Percentiles rank a stretch among this genome's conserved stretches.
These are phyloP conservation scores for Neofusicoccum kwambonambiense DNA, from an alignment of 2,329 filamentous ascomycete genomes.

Conservation along the genomic window DNA sequence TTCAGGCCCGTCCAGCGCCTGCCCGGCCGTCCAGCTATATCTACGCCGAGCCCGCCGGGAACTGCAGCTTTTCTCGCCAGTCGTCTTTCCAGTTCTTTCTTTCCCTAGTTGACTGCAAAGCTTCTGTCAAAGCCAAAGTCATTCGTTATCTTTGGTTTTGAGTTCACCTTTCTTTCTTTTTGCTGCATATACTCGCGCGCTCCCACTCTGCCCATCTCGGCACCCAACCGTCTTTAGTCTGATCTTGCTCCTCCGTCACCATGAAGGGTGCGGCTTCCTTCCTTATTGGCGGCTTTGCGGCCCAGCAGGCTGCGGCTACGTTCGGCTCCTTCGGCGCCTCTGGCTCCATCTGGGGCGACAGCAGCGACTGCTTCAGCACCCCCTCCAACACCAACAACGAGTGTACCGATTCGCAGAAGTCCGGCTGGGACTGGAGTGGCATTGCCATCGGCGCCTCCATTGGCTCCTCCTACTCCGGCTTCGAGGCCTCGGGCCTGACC, in stretches of 20 bases:
- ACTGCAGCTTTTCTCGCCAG: neutral
- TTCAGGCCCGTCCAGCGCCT: neutral
- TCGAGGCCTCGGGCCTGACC: conserved; percentile 70
- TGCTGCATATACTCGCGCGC: conserved; percentile 12
- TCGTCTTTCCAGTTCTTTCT: conserved; percentile 1
- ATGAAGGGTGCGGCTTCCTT: conserved; percentile 46
- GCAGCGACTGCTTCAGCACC: conserved; percentile 59
- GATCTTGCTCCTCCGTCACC: conserved; percentile 27
- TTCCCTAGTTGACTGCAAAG: conserved; percentile 11
- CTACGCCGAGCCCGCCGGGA: neutral
- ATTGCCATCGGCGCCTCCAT: conserved; percentile 53
- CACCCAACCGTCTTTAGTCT: conserved; percentile 19
- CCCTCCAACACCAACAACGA: conserved; percentile 74
- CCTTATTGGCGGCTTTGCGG: conserved; percentile 46
- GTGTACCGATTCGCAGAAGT: conserved; percentile 68
- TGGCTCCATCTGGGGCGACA: conserved; percentile 45
- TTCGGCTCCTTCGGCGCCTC: neutral
- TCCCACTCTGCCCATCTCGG: conserved; percentile 27
- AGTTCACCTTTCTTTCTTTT: conserved; percentile 26
- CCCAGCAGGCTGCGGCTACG: conserved; percentile 44
- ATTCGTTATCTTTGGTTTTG: conserved; percentile 38
- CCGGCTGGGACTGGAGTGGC: conserved; percentile 70
- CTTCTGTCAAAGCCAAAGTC: conserved; percentile 30
- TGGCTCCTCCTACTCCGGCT: conserved; percentile 63
- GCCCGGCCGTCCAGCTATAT: neutral